Percentiles rank a stretch among this genome's conserved stretches.
phyloP scores from a whole-genome alignment of 768 basidiomycete species.

The Holtermanniella nyarrowii region DNA sequence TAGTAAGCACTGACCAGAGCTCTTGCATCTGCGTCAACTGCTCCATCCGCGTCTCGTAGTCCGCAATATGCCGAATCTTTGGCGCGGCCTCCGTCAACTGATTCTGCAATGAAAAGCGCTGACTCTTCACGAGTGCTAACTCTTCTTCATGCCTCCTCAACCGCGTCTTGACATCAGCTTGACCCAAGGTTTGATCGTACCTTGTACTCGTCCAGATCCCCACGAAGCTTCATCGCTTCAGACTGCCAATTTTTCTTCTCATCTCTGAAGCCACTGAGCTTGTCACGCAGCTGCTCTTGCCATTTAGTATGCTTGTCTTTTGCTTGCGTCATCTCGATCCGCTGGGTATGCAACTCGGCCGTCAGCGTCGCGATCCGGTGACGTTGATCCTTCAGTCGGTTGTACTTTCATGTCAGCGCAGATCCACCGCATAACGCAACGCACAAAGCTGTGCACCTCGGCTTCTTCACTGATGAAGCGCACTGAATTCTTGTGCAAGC shows the following conservation, averaged over 20 bases:
- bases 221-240: conserved; percentile 59
- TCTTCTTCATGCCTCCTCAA: conserved; percentile 34
- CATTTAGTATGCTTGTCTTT: conserved; percentile 75
- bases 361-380: conserved; percentile 22
- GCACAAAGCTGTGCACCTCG: conserved; percentile 33
- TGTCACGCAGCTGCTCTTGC: conserved; percentile 70
- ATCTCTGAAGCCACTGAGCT: conserved; percentile 61
- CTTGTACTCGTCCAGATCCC: conserved; percentile 60
- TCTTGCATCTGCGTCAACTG: conserved; percentile 65
- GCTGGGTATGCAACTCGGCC: conserved; percentile 58
- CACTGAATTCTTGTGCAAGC: conserved; percentile 22
- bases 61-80: conserved; percentile 66
- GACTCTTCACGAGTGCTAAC: conserved; percentile 39
- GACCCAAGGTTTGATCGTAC: too few species aligned
- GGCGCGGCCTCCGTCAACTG: conserved; percentile 66
- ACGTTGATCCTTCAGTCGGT: conserved; percentile 31
- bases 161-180: conserved; percentile 9
- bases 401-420: conserved; percentile 18
- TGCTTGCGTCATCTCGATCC: conserved; percentile 58
- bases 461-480: conserved; percentile 33
- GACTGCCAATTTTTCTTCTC: conserved; percentile 67
- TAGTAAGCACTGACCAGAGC: conserved; percentile 53
- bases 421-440: neutral
- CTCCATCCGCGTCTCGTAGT: conserved; percentile 81
- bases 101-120: conserved; percentile 61